These are phyloP conservation scores for Glomus cerebriforme DNA, from an alignment of 192 early-diverging fungal species.

Conservation along the genomic window DNA sequence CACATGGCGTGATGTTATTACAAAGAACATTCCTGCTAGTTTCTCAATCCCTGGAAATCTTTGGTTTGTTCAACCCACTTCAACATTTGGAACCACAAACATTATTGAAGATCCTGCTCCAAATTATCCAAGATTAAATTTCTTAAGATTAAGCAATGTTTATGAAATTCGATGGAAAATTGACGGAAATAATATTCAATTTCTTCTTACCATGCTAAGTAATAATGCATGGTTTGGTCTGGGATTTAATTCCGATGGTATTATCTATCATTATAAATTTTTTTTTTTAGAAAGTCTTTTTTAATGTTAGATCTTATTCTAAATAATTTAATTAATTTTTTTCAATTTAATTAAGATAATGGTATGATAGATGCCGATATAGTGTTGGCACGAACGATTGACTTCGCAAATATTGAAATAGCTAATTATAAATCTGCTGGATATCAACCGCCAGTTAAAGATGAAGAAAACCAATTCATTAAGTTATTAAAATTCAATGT, in stretches of 20 bases:
- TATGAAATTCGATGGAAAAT: constrained; percentile 16
- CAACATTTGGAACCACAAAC: not conserved
- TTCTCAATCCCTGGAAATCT: not conserved
- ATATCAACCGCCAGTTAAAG: not conserved
- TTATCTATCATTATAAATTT: too few relatives aligned
- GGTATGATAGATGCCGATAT: constrained; percentile 20
- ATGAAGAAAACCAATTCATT: not conserved
- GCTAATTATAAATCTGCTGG: constrained; percentile 17
- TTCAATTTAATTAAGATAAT: not conserved
- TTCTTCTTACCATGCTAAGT: not conserved
- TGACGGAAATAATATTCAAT: not conserved
- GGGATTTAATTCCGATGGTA: not conserved
- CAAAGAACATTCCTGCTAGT: not conserved
- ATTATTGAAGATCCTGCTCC: not conserved
- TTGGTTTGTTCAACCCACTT: constrained; percentile 1
- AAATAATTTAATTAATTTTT: too few relatives aligned
- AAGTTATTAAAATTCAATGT: not conserved
- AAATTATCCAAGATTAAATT: not conserved
- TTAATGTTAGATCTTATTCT: too few relatives aligned
- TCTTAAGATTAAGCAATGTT: not conserved
- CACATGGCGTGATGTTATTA: constrained; percentile 30
- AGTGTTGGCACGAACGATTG: not conserved
- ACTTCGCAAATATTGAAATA: not conserved
- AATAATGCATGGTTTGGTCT: constrained; percentile 16
- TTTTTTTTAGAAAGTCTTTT: too few relatives aligned